Evolutionary conservation across 345 rosid genomes (phyloP).

Genomic region (Eucalyptus marginata): DNA sequence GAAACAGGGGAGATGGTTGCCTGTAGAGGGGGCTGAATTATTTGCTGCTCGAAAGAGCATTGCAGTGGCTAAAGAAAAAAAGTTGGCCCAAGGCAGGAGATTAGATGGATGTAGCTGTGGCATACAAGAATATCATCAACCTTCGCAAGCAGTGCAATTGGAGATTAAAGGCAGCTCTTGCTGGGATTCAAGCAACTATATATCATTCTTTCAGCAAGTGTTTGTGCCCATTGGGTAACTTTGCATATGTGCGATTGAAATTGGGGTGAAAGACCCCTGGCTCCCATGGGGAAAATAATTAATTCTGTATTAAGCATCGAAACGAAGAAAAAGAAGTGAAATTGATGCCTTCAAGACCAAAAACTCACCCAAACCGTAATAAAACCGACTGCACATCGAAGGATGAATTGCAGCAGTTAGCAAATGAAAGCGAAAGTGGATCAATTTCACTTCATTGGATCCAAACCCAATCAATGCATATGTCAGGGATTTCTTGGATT

Average conservation of each 20-base stretch:
- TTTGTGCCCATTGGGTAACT: neutral
- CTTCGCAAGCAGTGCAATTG: too few relatives aligned
- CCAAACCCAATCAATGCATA: rapidly evolving
- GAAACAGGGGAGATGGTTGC: too few relatives aligned
- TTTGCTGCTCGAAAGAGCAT: neutral
- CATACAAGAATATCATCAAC: neutral
- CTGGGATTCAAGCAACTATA: neutral
- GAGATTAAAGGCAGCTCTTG: neutral
- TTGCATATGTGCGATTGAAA: neutral
- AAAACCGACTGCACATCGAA: neutral
- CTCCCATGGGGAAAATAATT: neutral
- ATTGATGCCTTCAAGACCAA: neutral
- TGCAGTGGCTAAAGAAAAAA: neutral
- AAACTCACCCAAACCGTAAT: neutral
- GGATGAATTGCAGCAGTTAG: neutral
- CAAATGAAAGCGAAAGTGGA: neutral
- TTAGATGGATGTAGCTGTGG: neutral
- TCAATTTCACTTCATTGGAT: neutral
- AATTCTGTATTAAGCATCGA: neutral
- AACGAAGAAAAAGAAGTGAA: neutral
- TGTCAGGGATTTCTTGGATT: neutral
- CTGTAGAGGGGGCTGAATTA: neutral
- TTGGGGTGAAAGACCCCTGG: too few relatives aligned
- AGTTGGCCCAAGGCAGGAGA: neutral
- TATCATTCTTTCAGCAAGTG: neutral